Conservation (phyloP, 2,329 filamentous ascomycete genomes). For the Celoporthe dispersa region DNA sequence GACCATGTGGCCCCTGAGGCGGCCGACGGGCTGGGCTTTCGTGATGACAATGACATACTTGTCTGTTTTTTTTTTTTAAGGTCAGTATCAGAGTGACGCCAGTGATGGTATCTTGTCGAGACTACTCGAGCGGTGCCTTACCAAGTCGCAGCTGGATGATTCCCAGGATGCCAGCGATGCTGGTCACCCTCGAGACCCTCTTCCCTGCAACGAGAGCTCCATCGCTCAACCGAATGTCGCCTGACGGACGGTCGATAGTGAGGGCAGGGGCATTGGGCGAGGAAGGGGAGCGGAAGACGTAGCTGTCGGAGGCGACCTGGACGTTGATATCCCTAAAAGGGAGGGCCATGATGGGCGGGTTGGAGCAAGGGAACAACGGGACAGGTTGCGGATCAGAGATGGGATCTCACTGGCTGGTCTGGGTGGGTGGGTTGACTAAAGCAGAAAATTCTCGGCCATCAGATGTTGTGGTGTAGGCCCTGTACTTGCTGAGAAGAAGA, state of each 20-base stretch:
- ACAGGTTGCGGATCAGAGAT: constrained; percentile 13
- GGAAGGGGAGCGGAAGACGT: constrained; percentile 95
- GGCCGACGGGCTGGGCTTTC: constrained; percentile 87
- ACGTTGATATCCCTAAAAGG: constrained; percentile 98
- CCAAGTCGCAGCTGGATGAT: constrained; percentile 92
- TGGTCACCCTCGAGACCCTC: constrained; percentile 75
- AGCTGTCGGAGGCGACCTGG: constrained; percentile 87
- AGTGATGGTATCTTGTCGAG: neutral
- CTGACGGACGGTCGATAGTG: constrained; percentile 88
- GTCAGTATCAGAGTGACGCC: neutral
- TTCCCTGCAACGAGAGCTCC: constrained; percentile 75
- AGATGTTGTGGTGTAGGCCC: neutral
- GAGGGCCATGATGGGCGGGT: constrained; percentile 43
- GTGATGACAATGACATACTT: constrained; percentile 98
- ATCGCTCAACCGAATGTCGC: constrained; percentile 85
- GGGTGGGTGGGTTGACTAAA: neutral
- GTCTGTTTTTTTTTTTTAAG: constrained; percentile 64
- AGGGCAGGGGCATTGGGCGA: constrained; percentile 87
- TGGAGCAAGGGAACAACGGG: constrained; percentile 15
- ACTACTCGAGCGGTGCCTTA: constrained; percentile 46
- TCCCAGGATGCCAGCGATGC: constrained; percentile 92
- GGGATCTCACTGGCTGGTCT: neutral
- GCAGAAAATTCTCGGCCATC: neutral
- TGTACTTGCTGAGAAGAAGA: neutral
- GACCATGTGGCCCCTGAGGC: constrained; percentile 93